These are phyloP conservation scores for Rhytidiadelphus loreus DNA, from an alignment of 225 moss, liverwort and hornwort species.

Conservation along the genomic window DNA sequence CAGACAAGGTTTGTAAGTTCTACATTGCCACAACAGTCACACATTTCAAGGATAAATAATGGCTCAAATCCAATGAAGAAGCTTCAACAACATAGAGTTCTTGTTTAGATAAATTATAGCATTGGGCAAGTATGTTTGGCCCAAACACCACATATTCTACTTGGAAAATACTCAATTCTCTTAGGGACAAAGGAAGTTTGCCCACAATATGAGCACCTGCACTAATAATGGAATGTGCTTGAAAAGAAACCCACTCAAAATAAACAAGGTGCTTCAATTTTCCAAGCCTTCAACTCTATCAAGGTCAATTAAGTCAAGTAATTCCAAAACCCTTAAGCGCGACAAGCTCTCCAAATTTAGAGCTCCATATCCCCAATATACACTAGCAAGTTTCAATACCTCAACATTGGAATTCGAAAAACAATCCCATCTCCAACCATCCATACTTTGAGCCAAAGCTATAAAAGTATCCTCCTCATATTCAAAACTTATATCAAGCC, in stretches of 20 bases:
- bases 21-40: accelerated
- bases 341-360: too few species aligned
- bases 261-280: not conserved
- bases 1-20: not conserved
- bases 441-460: too few species aligned
- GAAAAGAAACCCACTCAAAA: not conserved
- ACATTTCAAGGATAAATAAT: not conserved
- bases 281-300: not conserved
- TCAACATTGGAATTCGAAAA: not conserved
- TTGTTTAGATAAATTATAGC: not conserved
- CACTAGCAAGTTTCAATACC: accelerated
- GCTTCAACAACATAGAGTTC: accelerated
- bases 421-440: not conserved
- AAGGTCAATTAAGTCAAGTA: not conserved
- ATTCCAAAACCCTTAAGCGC: too few species aligned
- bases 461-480: too few species aligned
- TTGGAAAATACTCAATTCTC: too few species aligned
- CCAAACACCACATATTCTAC: too few species aligned
- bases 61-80: not conserved
- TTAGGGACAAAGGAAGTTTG: too few species aligned
- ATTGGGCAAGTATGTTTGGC: accelerated
- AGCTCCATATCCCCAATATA: too few species aligned
- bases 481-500: not conserved
- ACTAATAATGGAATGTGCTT: accelerated
- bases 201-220: too few species aligned